phyloP scores from a whole-genome alignment of 78 protist genomes.

The Dictyostelium brefeldianum region DNA sequence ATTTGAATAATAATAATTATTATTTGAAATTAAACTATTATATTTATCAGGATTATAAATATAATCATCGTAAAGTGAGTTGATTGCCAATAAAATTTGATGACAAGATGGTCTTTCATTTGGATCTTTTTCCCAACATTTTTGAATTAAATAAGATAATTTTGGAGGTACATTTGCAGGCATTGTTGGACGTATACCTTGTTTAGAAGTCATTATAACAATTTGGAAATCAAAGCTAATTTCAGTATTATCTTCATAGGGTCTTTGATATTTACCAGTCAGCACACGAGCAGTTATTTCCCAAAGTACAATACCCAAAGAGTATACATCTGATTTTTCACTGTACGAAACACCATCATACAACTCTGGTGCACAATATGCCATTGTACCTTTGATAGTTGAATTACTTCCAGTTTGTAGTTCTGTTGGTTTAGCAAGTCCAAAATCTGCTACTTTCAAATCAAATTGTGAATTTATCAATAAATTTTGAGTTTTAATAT shows the following conservation, averaged over 20 bases:
- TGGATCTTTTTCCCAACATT: conserved; percentile 73
- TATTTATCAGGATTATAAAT: conserved; percentile 3
- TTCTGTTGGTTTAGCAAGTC: conserved; percentile 69
- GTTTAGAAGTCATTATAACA: conserved; percentile 62
- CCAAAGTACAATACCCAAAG: conserved; percentile 78
- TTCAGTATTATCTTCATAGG: conserved; percentile 64
- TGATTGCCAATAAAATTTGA: conserved; percentile 32
- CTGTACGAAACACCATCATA: conserved; percentile 18
- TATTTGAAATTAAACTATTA: conserved; percentile 15
- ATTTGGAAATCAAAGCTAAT: conserved; percentile 73
- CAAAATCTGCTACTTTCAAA: conserved; percentile 77
- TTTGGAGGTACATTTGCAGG: conserved; percentile 54
- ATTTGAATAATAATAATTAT: not conserved
- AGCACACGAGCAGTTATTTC: conserved; percentile 42
- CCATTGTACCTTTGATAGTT: conserved; percentile 57
- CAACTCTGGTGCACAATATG: conserved; percentile 77
- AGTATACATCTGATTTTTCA: conserved; percentile 65
- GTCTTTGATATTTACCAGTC: conserved; percentile 67
- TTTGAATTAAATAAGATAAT: conserved; percentile 36
- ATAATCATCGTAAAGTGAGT: conserved; percentile 48
- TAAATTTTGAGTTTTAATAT: conserved; percentile 75
- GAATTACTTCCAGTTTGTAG: conserved; percentile 36
- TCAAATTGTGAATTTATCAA: conserved; percentile 52
- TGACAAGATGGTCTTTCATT: conserved; percentile 62
- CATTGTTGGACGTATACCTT: conserved; percentile 77